These are phyloP conservation scores for Hypomontagnella monticulosa DNA, from an alignment of 495 filamentous ascomycete species.

Conservation along the genomic window DNA sequence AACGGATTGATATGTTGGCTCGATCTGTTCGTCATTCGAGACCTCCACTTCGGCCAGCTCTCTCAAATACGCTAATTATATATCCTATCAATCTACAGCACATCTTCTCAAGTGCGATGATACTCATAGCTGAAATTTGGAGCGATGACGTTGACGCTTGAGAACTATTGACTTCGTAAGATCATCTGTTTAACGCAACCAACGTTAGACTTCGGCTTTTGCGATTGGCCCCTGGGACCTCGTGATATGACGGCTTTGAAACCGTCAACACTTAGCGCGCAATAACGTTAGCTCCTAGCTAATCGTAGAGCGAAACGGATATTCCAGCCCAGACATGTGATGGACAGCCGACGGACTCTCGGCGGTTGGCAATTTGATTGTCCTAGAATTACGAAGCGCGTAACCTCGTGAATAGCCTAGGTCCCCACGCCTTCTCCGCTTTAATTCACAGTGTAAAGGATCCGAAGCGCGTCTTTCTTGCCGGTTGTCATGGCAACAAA, in stretches of 20 bases:
- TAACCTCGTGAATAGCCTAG: conserved; percentile 31
- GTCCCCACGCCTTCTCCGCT: conserved; percentile 34
- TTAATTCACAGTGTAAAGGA: conserved; percentile 26
- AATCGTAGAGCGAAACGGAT: conserved; percentile 15
- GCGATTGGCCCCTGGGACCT: conserved; percentile 7
- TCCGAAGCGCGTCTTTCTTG: conserved; percentile 30
- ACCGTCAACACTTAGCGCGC: conserved; percentile 10
- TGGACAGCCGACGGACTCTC: conserved; percentile 17
- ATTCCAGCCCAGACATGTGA: conserved; percentile 35
- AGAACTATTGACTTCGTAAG: too few species aligned
- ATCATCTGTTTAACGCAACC: neutral
- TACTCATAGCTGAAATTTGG: too few species aligned
- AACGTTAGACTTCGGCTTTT: neutral
- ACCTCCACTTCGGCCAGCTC: neutral
- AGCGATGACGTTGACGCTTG: too few species aligned
- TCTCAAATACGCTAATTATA: neutral
- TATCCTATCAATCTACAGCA: too few species aligned
- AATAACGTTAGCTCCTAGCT: conserved; percentile 5
- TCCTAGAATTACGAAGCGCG: conserved; percentile 26
- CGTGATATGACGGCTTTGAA: conserved; percentile 6
- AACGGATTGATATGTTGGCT: neutral
- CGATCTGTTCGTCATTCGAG: neutral
- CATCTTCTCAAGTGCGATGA: too few species aligned
- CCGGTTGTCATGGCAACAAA: conserved; percentile 47
- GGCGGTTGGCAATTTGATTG: conserved; percentile 18